Conservation (phyloP, 257 asterid genomes). For the Gynochthodes officinalis region DNA sequence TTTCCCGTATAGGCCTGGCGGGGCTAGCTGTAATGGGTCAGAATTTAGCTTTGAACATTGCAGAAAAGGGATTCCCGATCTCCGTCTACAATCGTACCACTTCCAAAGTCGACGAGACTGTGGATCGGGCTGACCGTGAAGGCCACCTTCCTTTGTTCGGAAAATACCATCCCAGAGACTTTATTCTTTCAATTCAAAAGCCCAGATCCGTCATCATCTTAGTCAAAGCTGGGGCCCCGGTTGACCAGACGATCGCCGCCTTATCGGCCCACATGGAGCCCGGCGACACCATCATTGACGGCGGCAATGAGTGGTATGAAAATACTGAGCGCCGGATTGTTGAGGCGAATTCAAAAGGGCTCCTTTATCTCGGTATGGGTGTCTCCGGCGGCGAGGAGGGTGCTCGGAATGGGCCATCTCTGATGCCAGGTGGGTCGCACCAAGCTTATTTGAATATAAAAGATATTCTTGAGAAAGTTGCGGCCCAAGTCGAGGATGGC, state of each 20-base stretch:
- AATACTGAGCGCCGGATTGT: constrained; percentile 73
- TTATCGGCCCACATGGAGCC: constrained; percentile 76
- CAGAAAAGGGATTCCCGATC: constrained; percentile 86
- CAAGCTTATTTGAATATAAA: constrained; percentile 60
- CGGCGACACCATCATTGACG: constrained; percentile 88
- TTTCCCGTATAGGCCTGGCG: constrained; percentile 70
- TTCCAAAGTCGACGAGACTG: constrained; percentile 77
- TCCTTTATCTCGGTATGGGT: constrained; percentile 86
- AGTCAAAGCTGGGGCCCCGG: constrained; percentile 93
- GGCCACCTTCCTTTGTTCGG: constrained; percentile 72
- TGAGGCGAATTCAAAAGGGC: constrained; percentile 48
- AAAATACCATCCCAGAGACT: constrained; percentile 62
- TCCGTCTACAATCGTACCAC: constrained; percentile 75
- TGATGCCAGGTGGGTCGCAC: constrained; percentile 92
- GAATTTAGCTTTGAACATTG: constrained; percentile 81
- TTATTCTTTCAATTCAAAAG: constrained; percentile 57
- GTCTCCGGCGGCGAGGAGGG: constrained; percentile 98
- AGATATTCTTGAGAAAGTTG: constrained; percentile 64
- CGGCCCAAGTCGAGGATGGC: constrained; percentile 93
- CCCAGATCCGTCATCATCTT: constrained; percentile 84
- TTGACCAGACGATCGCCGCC: constrained; percentile 83
- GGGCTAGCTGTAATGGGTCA: constrained; percentile 94
- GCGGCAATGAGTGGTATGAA: constrained; percentile 96
- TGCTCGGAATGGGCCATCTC: constrained; percentile 75
- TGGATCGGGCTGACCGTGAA: constrained; percentile 75